Evolutionary conservation across 305 asterid genomes (phyloP).

Genomic region (Rubia tinctorum): DNA sequence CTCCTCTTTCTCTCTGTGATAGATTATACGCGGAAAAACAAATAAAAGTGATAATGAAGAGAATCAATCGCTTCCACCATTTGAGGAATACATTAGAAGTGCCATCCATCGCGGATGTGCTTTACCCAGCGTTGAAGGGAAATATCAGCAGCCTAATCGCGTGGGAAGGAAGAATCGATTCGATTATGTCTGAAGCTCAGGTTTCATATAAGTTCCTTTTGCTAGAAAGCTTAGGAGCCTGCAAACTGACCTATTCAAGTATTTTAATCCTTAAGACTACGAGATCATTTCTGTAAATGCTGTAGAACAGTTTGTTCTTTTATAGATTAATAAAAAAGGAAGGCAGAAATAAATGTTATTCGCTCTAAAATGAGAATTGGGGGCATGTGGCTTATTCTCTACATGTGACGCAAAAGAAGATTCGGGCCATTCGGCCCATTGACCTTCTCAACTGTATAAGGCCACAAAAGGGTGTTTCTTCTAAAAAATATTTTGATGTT

Average conservation of each 20-base stretch:
- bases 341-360: no score
- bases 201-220: neutral
- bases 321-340: no score
- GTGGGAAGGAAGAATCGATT: constrained; percentile 56
- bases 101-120: constrained; percentile 48
- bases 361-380: no score
- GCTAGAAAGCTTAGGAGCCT: neutral
- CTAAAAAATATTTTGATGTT: no score
- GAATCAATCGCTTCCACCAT: constrained; percentile 62
- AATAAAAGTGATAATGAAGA: constrained; percentile 39
- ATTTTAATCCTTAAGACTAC: neutral
- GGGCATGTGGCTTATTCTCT: no score
- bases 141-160: constrained; percentile 33
- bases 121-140: constrained; percentile 34
- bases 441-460: no score
- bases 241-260: neutral
- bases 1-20: constrained; percentile 6
- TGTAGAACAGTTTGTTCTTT: neutral
- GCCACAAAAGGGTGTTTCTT: no score
- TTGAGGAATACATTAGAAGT: constrained; percentile 58
- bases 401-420: no score
- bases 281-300: neutral
- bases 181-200: constrained; percentile 49
- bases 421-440: no score
- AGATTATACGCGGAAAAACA: constrained; percentile 82